Evolutionary conservation across 1,284 basidiomycete species (phyloP), one percentile per base, ranked within the genome.

Genomic region (Volvariella surrecta): DNA sequence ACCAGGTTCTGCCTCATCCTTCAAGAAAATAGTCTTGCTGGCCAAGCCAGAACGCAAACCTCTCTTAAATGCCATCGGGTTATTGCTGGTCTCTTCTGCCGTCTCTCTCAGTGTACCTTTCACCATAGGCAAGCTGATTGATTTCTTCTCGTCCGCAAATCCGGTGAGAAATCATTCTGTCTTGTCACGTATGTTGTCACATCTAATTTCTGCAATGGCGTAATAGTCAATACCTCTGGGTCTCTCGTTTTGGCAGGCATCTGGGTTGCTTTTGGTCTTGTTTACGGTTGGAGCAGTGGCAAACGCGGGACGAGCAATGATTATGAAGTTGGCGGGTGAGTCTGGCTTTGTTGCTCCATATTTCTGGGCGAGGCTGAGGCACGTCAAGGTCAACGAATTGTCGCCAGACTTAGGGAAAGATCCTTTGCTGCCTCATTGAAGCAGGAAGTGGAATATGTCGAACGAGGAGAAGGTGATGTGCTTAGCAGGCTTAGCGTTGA

Each of bases 391-490:
- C 91, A 97, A 61, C 73, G 94, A 20, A 97, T 99, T 54, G 89
- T 99, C 28, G 89, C 90, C 16, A 73, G 89, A 2, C 73, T 99
- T 38, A 80, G 95, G 37, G 81, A 91, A 62, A 71, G 76, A 34
- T 89, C 88, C 4, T 99, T 93, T 58, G 68, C 74, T 11, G 87
- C 86, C 11, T 79, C 90, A 1, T 68, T 97, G 13, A 72, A 73
- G 37, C 94, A 97, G 63, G 94, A 96, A 58, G 86, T 95, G 21
- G 89, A 94, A 58, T 94, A 82, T 57, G 89, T 95, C 2, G 93
- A 97, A 62, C 79, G 79, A 37, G 91, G 91, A 0, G 92, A 94
- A 46, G 96, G 95, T 10, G 96, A 99, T 58, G 88, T 97, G 8
- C 71, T 99, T 34, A 94, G 90, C 57, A 70, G 95, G 37, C 73